Percentiles rank a stretch among this genome's conserved stretches.
Conservation (phyloP, 2,329 filamentous ascomycete species). For the Penicillium vulpinum region DNA sequence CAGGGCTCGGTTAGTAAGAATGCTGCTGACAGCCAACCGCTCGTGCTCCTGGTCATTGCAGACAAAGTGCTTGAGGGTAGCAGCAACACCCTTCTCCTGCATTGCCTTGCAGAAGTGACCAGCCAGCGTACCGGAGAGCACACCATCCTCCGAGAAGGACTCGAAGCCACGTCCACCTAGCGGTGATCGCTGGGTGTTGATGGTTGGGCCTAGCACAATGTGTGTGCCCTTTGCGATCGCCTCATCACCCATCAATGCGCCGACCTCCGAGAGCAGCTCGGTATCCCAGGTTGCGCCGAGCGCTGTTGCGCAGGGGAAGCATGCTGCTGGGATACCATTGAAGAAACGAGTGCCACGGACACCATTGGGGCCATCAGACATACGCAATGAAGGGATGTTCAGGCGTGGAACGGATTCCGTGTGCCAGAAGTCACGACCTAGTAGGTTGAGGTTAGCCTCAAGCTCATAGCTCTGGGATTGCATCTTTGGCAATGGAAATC, state of each 20-base stretch:
- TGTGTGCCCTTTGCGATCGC: conserved; percentile 71
- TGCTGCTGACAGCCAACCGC: conserved; percentile 44
- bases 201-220: conserved; percentile 72
- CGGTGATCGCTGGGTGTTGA: conserved; percentile 79
- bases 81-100: conserved; percentile 71
- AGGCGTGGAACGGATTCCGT: conserved; percentile 64
- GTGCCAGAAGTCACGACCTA: conserved; percentile 64
- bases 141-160: conserved; percentile 80
- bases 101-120: conserved; percentile 70
- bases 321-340: conserved; percentile 67
- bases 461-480: background rate
- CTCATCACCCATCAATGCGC: conserved; percentile 70
- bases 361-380: conserved; percentile 70
- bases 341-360: conserved; percentile 69
- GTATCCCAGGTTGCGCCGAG: conserved; percentile 79
- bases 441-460: background rate
- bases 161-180: conserved; percentile 85
- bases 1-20: conserved; percentile 54
- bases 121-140: conserved; percentile 71
- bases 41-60: conserved; percentile 51
- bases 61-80: conserved; percentile 70
- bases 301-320: conserved; percentile 77
- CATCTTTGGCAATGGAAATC: conserved; percentile 8
- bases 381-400: conserved; percentile 64
- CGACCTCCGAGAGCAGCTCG: conserved; percentile 67